phyloP scores from a whole-genome alignment of 805 yeast genomes.

The Candida lessepsii region DNA sequence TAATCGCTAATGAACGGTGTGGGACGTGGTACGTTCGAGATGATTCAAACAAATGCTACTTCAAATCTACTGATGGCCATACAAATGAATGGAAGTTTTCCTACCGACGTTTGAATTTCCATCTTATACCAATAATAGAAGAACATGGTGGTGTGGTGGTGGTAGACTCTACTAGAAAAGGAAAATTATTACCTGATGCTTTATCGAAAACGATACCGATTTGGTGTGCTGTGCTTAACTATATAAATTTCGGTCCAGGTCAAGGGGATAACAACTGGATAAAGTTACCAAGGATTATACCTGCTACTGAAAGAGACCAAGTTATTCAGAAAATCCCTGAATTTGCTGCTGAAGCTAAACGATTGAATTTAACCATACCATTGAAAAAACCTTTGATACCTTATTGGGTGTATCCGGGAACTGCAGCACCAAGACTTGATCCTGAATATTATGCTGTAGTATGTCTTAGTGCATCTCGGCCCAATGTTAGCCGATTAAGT shows the following conservation, averaged over 20 bases:
- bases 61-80: constrained; percentile 93
- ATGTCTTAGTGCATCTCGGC: constrained; percentile 14
- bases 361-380: constrained; percentile 10
- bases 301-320: constrained; percentile 53
- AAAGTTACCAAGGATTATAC: constrained; percentile 38
- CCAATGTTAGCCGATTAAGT: background rate
- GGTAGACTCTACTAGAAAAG: constrained; percentile 84
- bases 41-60: constrained; percentile 55
- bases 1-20: constrained; percentile 78
- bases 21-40: constrained; percentile 76
- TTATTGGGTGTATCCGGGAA: constrained; percentile 16
- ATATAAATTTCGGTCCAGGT: constrained; percentile 38
- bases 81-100: constrained; percentile 78
- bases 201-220: constrained; percentile 84
- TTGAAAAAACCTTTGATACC: constrained; percentile 13
- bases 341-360: constrained; percentile 45
- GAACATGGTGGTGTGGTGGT: constrained; percentile 50
- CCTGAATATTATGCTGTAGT: constrained; percentile 3
- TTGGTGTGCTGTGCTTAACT: constrained; percentile 82
- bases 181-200: constrained; percentile 84
- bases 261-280: constrained; percentile 8
- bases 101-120: constrained; percentile 69
- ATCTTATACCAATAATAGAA: constrained; percentile 52
- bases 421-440: background rate
- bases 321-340: constrained; percentile 48